Evolutionary conservation across 2,329 filamentous ascomycete species (phyloP).

Genomic region (Epicoccum sorghinum): DNA sequence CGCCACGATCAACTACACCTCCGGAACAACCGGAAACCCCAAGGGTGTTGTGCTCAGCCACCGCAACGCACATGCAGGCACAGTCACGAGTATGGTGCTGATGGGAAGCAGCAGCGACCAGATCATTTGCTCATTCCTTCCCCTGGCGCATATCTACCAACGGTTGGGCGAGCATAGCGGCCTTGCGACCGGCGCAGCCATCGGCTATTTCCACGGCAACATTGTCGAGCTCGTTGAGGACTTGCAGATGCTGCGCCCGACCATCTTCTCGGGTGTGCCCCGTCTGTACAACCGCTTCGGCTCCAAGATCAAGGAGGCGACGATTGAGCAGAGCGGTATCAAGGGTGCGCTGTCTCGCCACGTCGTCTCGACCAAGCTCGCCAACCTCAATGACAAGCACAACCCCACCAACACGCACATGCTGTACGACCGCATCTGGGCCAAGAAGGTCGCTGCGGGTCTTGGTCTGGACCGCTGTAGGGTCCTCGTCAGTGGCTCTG

Average conservation of each 20-base stretch:
- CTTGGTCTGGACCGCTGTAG: conserved; percentile 77
- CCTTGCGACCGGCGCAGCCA: conserved; percentile 72
- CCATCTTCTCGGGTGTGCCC: conserved; percentile 84
- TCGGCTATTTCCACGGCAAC: conserved; percentile 95
- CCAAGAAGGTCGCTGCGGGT: conserved; percentile 81
- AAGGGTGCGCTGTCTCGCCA: conserved; percentile 81
- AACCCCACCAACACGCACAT: conserved; percentile 80
- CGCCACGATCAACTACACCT: conserved; percentile 91
- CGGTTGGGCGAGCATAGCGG: conserved; percentile 79
- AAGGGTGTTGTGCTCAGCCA: conserved; percentile 88
- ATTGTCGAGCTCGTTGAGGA: conserved; percentile 87
- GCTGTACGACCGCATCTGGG: conserved; percentile 87
- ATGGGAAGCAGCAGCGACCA: conserved; percentile 63
- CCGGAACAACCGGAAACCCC: conserved; percentile 80
- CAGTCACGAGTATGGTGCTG: conserved; percentile 65
- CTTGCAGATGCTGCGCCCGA: conserved; percentile 83
- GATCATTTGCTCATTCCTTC: conserved; percentile 82
- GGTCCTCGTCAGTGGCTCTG: conserved; percentile 84
- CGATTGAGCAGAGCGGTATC: conserved; percentile 78
- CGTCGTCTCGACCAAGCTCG: conserved; percentile 79
- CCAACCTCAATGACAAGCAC: conserved; percentile 72
- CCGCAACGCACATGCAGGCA: conserved; percentile 75
- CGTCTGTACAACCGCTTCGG: conserved; percentile 91
- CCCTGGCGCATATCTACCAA: conserved; percentile 92
- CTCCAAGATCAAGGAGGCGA: conserved; percentile 78